phyloP scores from a whole-genome alignment of 2,329 filamentous ascomycete genomes.

The Cercospora canescens region DNA sequence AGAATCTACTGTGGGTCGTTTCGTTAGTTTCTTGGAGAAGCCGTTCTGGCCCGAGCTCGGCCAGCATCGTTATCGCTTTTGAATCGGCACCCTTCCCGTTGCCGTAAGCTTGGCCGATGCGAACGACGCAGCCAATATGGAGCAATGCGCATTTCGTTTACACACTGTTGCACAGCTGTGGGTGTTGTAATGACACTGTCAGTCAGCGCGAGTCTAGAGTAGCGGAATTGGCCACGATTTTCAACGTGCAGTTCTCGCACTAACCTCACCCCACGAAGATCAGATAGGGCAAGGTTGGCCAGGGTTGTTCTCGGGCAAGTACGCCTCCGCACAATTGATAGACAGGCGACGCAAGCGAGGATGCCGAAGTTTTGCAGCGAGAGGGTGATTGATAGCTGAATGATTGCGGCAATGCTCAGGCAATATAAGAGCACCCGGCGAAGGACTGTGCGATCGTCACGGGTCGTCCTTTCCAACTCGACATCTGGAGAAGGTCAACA shows the following conservation, averaged over 20 bases:
- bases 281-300: conserved; percentile 1
- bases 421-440: neutral
- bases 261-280: neutral
- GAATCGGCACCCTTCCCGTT: neutral
- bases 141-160: neutral
- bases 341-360: neutral
- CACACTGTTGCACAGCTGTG: neutral
- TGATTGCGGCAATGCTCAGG: neutral
- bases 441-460: neutral
- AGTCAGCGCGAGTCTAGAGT: neutral
- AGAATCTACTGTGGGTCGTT: neutral
- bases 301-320: neutral
- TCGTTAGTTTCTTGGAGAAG: neutral
- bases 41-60: neutral
- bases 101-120: neutral
- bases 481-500: neutral
- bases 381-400: neutral
- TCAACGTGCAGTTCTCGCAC: neutral
- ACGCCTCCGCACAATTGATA: neutral
- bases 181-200: neutral
- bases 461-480: neutral
- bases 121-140: neutral
- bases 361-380: neutral
- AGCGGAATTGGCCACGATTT: neutral
- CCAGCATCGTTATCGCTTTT: conserved; percentile 1